Conservation (phyloP, 345 rosid species). For the Dipteronia sinensis region DNA sequence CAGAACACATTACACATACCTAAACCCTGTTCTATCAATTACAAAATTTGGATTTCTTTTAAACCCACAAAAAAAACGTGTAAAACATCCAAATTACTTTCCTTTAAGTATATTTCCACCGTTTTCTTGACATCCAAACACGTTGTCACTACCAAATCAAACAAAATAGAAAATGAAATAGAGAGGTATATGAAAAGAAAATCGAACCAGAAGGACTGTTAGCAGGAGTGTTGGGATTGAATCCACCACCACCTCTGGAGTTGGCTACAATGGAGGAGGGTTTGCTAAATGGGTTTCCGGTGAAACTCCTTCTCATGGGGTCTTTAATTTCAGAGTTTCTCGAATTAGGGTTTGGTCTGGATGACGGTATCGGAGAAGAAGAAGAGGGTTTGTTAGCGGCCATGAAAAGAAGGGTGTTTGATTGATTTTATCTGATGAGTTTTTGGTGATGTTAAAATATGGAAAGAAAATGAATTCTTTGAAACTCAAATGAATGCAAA, state of each 20-base stretch:
- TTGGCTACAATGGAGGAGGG: constrained; percentile 46
- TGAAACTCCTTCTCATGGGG: constrained; percentile 71
- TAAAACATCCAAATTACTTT: background rate
- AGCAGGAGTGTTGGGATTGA: constrained; percentile 54
- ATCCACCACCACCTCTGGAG: constrained; percentile 33
- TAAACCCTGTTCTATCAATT: background rate
- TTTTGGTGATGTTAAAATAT: background rate
- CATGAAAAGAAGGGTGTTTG: constrained; percentile 17
- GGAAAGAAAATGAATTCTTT: constrained; percentile 13
- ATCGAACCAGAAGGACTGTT: constrained; percentile 63
- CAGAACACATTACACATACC: background rate
- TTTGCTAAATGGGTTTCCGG: constrained; percentile 54
- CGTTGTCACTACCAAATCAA: background rate
- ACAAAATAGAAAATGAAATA: background rate
- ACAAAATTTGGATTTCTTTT: too few species aligned
- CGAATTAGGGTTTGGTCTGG: constrained; percentile 42
- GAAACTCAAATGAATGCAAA: constrained; percentile 22
- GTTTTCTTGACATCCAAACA: background rate
- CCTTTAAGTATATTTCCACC: background rate
- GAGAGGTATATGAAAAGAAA: background rate
- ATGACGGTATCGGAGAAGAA: constrained; percentile 29
- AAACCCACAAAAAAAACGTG: background rate
- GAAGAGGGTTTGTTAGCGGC: constrained; percentile 32
- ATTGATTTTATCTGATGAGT: background rate
- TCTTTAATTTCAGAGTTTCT: constrained; percentile 60